Base-by-base conservation (phyloP, 2,329 filamentous ascomycete genomes). In the Xylariaceae sp. region DNA sequence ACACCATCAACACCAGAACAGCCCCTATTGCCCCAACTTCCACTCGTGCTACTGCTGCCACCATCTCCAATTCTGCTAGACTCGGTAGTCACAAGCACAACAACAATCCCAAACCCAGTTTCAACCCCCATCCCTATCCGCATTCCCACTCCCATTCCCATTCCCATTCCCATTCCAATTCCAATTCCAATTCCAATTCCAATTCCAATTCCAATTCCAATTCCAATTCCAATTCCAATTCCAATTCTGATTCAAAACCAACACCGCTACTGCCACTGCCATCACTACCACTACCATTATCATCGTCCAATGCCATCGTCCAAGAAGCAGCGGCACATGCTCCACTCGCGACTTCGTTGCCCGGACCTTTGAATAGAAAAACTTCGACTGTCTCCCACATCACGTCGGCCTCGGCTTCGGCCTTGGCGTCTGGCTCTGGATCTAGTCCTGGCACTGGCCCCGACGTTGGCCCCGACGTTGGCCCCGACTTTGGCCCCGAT, bases 361-460 rank as follows among this genome's bases (percentile, higher is more conserved):
- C 60, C 54, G 61, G 63, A 26, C 49, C 59, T 13, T 22, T 61
- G 40, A 61, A 54, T 30, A 48, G 13, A 10, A 36, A 34, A n/a
- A n/a, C n/a, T 18, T 42, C 47, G 13, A 36, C 51, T 21, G 15
- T 37, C 40, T 37, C 51, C 30, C 21, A 46, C 30, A 19, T 50
- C 46, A 36, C 39, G 32, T 56, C 49, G 30, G 51, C 52, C 44
- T 52, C 34, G 40, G 45, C 45, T 39, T 34, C 49, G 47, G 51
- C 39, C 37, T 46, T 43, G 32, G 45, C 42, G 22, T 39, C 21
- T 43, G 45, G 29, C 44, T 40, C 29, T 46, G 47, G 44, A 18
- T 37, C 47, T 16, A 44, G 40, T 29, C 3, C 39, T 15, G 49
- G 39, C 46, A 55, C 34, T 53, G 51, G 40, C 22, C 45, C 49